Base-by-base conservation (phyloP, 805 yeast species). In the Candida boidinii region DNA sequence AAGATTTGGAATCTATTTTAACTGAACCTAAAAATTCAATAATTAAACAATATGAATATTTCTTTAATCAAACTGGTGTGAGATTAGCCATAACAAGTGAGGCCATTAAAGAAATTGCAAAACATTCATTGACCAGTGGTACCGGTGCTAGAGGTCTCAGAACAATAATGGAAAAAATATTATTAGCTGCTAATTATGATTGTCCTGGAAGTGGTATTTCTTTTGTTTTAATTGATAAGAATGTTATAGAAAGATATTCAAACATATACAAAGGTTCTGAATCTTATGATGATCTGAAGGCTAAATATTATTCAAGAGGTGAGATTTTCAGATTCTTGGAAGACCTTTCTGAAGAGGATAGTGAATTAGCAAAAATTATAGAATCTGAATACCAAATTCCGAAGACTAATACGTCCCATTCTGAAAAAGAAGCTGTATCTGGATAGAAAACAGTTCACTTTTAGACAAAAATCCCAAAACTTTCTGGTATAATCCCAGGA, bases 141-240 rank as follows among this genome's bases (percentile, higher is more conserved):
- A 73, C 79, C 0, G 81, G 81, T 20, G 81, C 80, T 0, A 59
- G 81, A 44, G 80, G 80, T 0, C 46, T 75, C 19, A 56, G 77
- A 41, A 68, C 73, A 2, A 67, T 73, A 5, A 58, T 75, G 66
- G 79, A 73, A 37, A 61, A 70, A 34, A 37, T 73, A 13, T 45
- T 73, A 16, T 48, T 73, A 13, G 60, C 63, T 28, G 73, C 72
- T 5, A 74, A 73, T 45, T 74, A 66, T 46, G 79, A 73, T 30
- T 69, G 76, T 43, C 79, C 79, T 0, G 76, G 67, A n/a, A 67
- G 76, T 17, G 70, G 73, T 0, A 59, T 70, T 7, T 51, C 66
- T 15, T 71, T 61, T 46, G 78, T 73, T 2, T 48, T 74, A 8
- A 55, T 74, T 12, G 68, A 68, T 36, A 56, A 56, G 26, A 58